Percentiles rank a stretch among this genome's conserved stretches.
Evolutionary conservation across 257 asterid species (phyloP).

Genomic region (Misopates orontium): DNA sequence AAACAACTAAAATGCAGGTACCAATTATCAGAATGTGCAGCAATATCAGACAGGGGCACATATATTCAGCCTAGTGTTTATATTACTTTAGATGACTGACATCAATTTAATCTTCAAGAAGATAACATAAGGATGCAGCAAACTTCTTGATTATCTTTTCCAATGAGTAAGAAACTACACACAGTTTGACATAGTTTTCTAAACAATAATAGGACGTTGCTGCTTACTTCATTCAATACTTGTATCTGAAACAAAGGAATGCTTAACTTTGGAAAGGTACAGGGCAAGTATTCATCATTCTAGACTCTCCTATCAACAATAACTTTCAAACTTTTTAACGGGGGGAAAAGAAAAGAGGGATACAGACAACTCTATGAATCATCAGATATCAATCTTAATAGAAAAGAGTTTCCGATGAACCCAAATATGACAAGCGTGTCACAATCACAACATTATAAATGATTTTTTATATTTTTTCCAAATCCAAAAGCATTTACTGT

Average conservation of each 20-base stretch:
- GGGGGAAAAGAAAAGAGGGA: too few species aligned
- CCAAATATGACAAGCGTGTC: too few species aligned
- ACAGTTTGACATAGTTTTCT: not conserved
- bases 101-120: slow-evolving; percentile 5
- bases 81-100: not conserved
- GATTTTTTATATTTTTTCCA: too few species aligned
- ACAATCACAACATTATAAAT: too few species aligned
- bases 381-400: not conserved
- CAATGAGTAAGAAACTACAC: not conserved
- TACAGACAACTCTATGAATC: too few species aligned
- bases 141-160: slow-evolving; percentile 6
- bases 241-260: not conserved
- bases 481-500: too few species aligned
- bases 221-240: not conserved
- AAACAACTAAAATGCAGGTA: not conserved
- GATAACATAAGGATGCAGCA: not conserved
- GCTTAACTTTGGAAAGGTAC: not conserved
- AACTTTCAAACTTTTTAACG: not conserved
- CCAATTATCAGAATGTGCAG: not conserved
- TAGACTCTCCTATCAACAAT: not conserved
- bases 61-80: not conserved
- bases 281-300: not conserved
- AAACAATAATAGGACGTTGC: not conserved
- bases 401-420: not conserved
- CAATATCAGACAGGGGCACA: not conserved